Base-by-base conservation (phyloP, 2,329 filamentous ascomycete species). In the Parastagonospora avenae region DNA sequence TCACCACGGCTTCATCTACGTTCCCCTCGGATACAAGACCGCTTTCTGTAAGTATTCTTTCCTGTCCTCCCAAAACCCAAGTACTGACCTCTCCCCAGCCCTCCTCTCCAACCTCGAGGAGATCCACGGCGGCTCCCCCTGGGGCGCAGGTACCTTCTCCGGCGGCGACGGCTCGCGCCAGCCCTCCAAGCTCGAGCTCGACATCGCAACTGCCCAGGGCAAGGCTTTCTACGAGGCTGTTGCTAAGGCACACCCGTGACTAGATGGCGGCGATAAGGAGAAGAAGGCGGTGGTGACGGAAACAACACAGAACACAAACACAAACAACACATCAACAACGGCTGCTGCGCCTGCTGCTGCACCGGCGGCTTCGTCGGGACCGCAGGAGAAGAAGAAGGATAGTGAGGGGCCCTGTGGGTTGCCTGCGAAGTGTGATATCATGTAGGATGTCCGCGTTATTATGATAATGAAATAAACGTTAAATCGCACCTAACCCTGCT, bases 1-100 rank as follows among this genome's bases (percentile, higher is more conserved):
- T 54, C 94, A 97, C 80, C 94, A 97, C 81, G 94, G 94, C 69
- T 89, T 97, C 79, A 88, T 94, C 81, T 97, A 89, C 75, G 92
- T 97, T n/a, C 94, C 94, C 42, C 82, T 97, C 47, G 94, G 94
- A 48, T 97, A 96, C 82, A 88, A 90, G 78, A 90, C 87, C 67
- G 79, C 85, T 42, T 97, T 96, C 72, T 72, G 62, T 64, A 59
- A 19, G 65, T 31, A 9, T 12, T n/a, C 11, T 16, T 28, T 19
- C 15, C 1, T 9, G 12, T 32, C 28, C 8, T 7, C 14, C 39
- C 1, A 27, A 9, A 11, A 14, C 4, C 31, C 11, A 16, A 15
- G 15, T 51, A 37, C 48, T 50, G 42, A 42, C 37, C 32, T n/a
- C 1, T 12, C 24, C 19, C 12, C 36, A 66, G 62, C 72, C 53